phyloP scores from a whole-genome alignment of 768 basidiomycete genomes.

The Leccinum rimulosum region DNA sequence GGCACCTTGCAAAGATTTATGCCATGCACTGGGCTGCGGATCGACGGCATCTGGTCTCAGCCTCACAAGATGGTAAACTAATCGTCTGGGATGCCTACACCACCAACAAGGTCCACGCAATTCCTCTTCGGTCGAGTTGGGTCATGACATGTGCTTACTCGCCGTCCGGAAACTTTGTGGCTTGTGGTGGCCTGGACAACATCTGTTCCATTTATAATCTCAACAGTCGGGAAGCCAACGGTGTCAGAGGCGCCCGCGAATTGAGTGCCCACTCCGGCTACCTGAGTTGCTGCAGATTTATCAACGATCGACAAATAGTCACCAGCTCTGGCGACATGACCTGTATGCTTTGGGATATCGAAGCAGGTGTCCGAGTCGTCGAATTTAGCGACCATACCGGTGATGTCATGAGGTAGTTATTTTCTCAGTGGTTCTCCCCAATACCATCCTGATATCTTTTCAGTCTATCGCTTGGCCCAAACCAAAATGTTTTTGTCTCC shows the following conservation, averaged over 20 bases:
- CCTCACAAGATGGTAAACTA: slow-evolving; percentile 99
- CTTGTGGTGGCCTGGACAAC: slow-evolving; percentile 98
- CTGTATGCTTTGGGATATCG: slow-evolving; percentile 99
- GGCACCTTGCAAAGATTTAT: slow-evolving; percentile 99
- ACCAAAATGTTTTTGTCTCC: slow-evolving; percentile 95
- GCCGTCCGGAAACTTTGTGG: slow-evolving; percentile 95
- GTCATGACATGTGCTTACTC: slow-evolving; percentile 99
- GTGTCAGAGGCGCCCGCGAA: slow-evolving; percentile 89
- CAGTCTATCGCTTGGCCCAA: slow-evolving; percentile 92
- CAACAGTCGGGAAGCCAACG: slow-evolving; percentile 68
- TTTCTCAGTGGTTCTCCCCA: neutral
- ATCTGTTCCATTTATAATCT: slow-evolving; percentile 99
- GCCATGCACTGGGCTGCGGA: slow-evolving; percentile 99
- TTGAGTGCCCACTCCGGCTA: slow-evolving; percentile 97
- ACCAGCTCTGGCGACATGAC: slow-evolving; percentile 99
- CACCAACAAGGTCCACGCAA: slow-evolving; percentile 99
- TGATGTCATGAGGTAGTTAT: slow-evolving; percentile 95
- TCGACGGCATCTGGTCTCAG: slow-evolving; percentile 95
- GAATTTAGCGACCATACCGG: slow-evolving; percentile 99
- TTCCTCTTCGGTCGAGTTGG: slow-evolving; percentile 96
- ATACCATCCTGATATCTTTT: slow-evolving; percentile 3
- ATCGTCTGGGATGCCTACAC: slow-evolving; percentile 99
- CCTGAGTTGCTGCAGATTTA: slow-evolving; percentile 96
- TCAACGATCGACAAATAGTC: slow-evolving; percentile 98
- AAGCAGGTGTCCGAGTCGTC: slow-evolving; percentile 94